These are phyloP conservation scores for Skeletonema costatum DNA, from an alignment of 108 stramenopile genomes.

Conservation along the genomic window DNA sequence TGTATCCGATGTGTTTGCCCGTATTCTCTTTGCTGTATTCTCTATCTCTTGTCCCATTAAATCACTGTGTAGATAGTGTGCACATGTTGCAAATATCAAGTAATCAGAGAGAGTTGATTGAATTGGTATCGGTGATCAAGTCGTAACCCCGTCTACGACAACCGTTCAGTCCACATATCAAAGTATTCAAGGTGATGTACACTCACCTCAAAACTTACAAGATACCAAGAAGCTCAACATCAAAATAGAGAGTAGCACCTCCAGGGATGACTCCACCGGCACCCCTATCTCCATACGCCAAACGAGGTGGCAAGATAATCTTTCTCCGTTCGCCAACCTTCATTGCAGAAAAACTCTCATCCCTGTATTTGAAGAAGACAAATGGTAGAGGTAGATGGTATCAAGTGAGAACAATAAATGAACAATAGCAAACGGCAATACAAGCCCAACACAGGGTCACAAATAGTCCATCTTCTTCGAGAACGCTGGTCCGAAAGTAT, in stretches of 20 bases:
- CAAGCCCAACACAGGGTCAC: too few relatives aligned
- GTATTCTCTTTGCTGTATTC: neutral
- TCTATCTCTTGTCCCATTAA: neutral
- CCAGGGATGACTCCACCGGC: conserved; percentile 92
- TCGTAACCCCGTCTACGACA: neutral
- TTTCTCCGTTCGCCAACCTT: conserved; percentile 90
- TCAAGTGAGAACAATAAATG: too few relatives aligned
- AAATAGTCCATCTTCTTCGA: too few relatives aligned
- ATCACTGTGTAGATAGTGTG: neutral
- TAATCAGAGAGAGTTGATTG: conserved; percentile 94
- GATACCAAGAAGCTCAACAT: conserved; percentile 87
- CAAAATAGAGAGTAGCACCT: conserved; percentile 94
- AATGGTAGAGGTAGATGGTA: too few relatives aligned
- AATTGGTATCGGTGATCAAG: neutral
- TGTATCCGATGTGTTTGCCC: neutral
- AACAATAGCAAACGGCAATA: too few relatives aligned
- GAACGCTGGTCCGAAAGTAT: too few relatives aligned
- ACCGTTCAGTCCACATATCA: neutral
- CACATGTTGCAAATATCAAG: neutral
- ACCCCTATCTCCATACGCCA: conserved; percentile 93
- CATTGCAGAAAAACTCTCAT: conserved; percentile 86
- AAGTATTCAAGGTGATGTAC: conserved; percentile 44
- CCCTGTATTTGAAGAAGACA: neutral
- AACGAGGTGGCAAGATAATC: conserved; percentile 82
- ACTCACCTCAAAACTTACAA: conserved; percentile 51